phyloP scores from a whole-genome alignment of 257 asterid species.

The Coffea canephora region DNA sequence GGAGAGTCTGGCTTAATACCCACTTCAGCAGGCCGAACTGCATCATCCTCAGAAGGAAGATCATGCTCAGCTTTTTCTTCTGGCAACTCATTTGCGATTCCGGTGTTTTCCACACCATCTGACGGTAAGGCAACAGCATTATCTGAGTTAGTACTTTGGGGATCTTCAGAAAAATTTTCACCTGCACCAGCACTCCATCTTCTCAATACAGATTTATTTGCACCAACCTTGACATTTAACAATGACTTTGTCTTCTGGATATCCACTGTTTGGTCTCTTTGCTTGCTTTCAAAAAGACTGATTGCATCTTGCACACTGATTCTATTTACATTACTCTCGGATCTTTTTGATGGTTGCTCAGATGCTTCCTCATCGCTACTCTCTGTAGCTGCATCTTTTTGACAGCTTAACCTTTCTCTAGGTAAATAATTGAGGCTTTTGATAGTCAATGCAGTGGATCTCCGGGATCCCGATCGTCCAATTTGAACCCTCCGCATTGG shows the following conservation, averaged over 20 bases:
- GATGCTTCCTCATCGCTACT: conserved; percentile 63
- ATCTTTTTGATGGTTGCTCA: conserved; percentile 52
- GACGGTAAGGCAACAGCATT: conserved; percentile 34
- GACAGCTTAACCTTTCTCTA: conserved; percentile 52
- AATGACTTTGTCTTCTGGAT: conserved; percentile 53
- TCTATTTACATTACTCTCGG: conserved; percentile 52
- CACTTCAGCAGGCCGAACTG: conserved; percentile 30
- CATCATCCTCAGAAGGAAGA: conserved; percentile 25
- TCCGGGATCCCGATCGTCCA: conserved; percentile 90
- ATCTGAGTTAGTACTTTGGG: conserved; percentile 37
- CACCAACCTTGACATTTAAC: conserved; percentile 47
- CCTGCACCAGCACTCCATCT: conserved; percentile 94
- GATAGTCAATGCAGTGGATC: conserved; percentile 83
- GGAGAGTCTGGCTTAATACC: conserved; percentile 36
- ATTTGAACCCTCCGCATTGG: conserved; percentile 97
- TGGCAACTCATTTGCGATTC: conserved; percentile 26
- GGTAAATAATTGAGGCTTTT: conserved; percentile 75
- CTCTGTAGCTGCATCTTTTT: conserved; percentile 42
- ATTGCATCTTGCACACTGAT: conserved; percentile 97
- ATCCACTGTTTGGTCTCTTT: conserved; percentile 62
- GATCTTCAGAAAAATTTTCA: conserved; percentile 40
- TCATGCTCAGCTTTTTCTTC: conserved; percentile 36
- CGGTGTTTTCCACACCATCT: conserved; percentile 30
- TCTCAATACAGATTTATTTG: conserved; percentile 80
- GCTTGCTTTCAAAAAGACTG: conserved; percentile 89